These are phyloP conservation scores for Cercophora scortea DNA, from an alignment of 495 filamentous ascomycete species.

Conservation along the genomic window DNA sequence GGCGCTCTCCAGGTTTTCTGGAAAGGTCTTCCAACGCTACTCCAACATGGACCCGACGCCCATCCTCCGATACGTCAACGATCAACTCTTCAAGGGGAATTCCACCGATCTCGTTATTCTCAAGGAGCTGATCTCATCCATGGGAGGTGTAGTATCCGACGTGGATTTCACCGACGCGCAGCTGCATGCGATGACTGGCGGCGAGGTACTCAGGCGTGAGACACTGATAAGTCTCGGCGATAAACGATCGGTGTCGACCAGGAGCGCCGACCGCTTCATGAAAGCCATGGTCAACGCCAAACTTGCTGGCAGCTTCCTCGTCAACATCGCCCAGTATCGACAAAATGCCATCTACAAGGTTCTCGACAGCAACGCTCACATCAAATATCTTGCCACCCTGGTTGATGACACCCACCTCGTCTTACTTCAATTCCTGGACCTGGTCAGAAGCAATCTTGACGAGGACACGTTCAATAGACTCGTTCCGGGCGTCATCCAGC, in stretches of 20 bases:
- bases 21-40: slow-evolving; percentile 75
- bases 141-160: slow-evolving; percentile 86
- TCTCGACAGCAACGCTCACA: slow-evolving; percentile 56
- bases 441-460: slow-evolving; percentile 71
- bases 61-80: slow-evolving; percentile 78
- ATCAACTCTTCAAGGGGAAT: slow-evolving; percentile 71
- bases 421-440: slow-evolving; percentile 79
- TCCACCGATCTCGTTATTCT: slow-evolving; percentile 82
- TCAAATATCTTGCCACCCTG: slow-evolving; percentile 75
- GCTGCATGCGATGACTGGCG: slow-evolving; percentile 77
- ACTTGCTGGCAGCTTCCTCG: slow-evolving; percentile 69
- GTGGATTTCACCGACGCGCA: slow-evolving; percentile 80
- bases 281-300: slow-evolving; percentile 62
- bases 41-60: slow-evolving; percentile 77
- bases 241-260: slow-evolving; percentile 55
- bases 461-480: slow-evolving; percentile 70
- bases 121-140: slow-evolving; percentile 77
- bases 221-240: slow-evolving; percentile 72
- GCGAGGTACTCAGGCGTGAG: slow-evolving; percentile 66
- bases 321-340: slow-evolving; percentile 84
- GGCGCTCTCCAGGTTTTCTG: slow-evolving; percentile 76
- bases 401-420: slow-evolving; percentile 84
- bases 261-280: slow-evolving; percentile 67
- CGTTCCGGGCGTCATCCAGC: slow-evolving; percentile 64
- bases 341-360: slow-evolving; percentile 69